Percentiles rank a stretch among this genome's conserved stretches.
Conservation (phyloP, 2,329 filamentous ascomycete genomes). For the Chrysoporthe deuterocubensis region DNA sequence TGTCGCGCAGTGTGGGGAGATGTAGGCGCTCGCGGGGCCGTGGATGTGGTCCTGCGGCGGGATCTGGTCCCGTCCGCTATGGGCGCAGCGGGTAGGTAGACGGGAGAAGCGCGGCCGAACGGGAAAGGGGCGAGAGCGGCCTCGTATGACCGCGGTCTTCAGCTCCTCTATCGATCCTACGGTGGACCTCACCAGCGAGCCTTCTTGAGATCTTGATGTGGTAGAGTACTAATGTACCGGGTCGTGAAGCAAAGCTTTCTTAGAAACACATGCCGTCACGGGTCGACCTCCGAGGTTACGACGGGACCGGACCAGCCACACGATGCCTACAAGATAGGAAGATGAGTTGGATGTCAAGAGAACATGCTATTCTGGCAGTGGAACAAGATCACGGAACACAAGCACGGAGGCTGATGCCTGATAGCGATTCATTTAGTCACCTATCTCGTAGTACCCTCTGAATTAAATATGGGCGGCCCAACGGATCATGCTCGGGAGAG, state of each 20-base stretch:
- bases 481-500: not conserved
- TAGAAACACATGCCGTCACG: not conserved
- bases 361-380: not conserved
- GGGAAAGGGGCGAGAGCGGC: no score
- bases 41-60: not conserved
- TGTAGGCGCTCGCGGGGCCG: slow-evolving; percentile 56
- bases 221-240: no score
- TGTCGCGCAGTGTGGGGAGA: slow-evolving; percentile 89
- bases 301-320: not conserved
- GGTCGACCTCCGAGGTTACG: not conserved
- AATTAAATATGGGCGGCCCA: not conserved
- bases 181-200: no score
- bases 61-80: no score
- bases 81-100: no score
- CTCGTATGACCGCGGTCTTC: no score
- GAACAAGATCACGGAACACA: not conserved
- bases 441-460: not conserved
- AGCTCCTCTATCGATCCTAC: no score
- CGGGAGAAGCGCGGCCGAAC: no score
- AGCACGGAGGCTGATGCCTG: not conserved
- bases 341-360: not conserved
- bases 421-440: not conserved
- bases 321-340: not conserved
- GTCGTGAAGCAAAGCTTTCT: not conserved
- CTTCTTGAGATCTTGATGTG: no score